These are phyloP conservation scores for Phytophthora hibernalis DNA, from an alignment of 352 stramenopile genomes.

Conservation along the genomic window DNA sequence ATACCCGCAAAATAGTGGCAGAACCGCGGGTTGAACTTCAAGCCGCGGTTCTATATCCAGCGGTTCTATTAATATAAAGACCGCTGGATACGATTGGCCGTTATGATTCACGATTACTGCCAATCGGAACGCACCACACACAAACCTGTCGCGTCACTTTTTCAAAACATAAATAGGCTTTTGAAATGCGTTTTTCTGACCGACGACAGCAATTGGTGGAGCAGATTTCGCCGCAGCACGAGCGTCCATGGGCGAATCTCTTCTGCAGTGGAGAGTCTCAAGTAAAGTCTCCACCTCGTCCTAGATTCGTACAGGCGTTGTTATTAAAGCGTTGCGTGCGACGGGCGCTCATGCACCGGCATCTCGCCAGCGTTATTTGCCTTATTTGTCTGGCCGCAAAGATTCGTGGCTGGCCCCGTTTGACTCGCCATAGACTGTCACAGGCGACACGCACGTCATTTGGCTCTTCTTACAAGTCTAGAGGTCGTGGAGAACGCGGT, in stretches of 20 bases:
- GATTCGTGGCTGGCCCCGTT: neutral
- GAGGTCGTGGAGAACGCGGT: constrained; percentile 14
- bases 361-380: too few relatives aligned
- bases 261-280: too few relatives aligned
- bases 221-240: neutral
- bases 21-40: too few relatives aligned
- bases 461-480: constrained; percentile 27
- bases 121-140: too few relatives aligned
- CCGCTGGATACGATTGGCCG: too few relatives aligned
- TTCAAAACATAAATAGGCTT: constrained; percentile 3
- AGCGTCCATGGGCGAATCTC: too few relatives aligned
- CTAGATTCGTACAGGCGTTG: constrained; percentile 8
- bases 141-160: constrained; percentile 27
- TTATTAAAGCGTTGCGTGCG: too few relatives aligned
- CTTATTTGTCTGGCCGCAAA: neutral
- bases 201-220: constrained; percentile 13
- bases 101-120: too few relatives aligned
- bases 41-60: too few relatives aligned
- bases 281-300: neutral
- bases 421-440: constrained; percentile 13
- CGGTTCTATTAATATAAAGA: too few relatives aligned
- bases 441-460: constrained; percentile 25
- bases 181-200: constrained; percentile 34
- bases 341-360: too few relatives aligned
- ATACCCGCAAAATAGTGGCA: too few relatives aligned